Percentiles rank a stretch among this genome's conserved stretches.
These are phyloP conservation scores for Yarrowia alimentaria DNA, from an alignment of 805 yeast species.

Conservation along the genomic window DNA sequence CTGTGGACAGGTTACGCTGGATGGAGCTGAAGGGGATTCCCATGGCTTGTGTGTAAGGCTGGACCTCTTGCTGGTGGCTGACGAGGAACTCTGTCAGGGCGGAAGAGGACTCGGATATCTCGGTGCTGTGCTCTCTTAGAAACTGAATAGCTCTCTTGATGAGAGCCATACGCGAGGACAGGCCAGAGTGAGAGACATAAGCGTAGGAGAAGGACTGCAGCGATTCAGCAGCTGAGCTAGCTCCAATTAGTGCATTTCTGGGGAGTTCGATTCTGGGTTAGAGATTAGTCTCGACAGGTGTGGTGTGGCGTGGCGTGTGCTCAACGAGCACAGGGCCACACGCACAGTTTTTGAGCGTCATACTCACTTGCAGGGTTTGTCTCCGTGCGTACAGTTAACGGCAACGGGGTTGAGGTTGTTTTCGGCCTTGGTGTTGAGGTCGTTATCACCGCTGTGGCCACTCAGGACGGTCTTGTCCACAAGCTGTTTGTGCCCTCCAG, in stretches of 20 bases:
- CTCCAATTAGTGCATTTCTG: background rate
- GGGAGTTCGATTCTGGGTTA: conserved; percentile 21
- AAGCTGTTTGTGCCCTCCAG: background rate
- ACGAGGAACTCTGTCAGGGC: conserved; percentile 10
- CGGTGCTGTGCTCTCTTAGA: conserved; percentile 52
- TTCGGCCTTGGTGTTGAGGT: too few relatives aligned
- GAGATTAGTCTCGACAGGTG: too few relatives aligned
- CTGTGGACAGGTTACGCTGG: conserved; percentile 29
- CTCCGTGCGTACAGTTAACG: too few relatives aligned
- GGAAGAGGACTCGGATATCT: conserved; percentile 16
- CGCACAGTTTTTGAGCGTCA: background rate
- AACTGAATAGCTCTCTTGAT: conserved; percentile 75
- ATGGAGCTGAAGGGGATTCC: conserved; percentile 19
- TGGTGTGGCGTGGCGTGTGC: too few relatives aligned
- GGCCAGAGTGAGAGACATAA: conserved; percentile 73
- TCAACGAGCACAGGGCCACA: too few relatives aligned
- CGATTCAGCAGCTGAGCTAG: conserved; percentile 41
- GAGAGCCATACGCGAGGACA: conserved; percentile 71
- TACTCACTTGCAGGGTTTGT: conserved; percentile 14
- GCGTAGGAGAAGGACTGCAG: conserved; percentile 85
- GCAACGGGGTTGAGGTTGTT: too few relatives aligned
- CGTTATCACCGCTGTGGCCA: too few relatives aligned
- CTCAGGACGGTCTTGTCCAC: too few relatives aligned
- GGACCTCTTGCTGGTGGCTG: conserved; percentile 15
- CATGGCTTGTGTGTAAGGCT: conserved; percentile 21